phyloP scores from a whole-genome alignment of 2,329 filamentous ascomycete genomes.

The Apiospora marii region DNA sequence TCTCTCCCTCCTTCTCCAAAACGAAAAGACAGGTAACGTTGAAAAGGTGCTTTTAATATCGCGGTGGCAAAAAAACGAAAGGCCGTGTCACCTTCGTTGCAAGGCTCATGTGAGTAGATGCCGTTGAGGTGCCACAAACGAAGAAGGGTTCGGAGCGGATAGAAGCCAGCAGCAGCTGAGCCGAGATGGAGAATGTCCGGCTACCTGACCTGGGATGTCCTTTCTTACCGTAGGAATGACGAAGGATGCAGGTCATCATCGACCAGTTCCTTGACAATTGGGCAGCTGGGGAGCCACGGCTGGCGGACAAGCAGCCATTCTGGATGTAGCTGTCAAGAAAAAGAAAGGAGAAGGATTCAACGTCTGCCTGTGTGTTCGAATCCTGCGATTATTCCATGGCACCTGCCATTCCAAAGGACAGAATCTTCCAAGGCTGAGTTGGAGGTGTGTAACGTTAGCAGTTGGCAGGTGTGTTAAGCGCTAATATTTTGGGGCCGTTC shows the following conservation, averaged over 20 bases:
- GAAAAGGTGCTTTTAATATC: not conserved
- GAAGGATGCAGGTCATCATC: not conserved
- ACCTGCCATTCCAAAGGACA: not conserved
- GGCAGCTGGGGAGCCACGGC: not conserved
- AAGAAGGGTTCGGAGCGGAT: not conserved
- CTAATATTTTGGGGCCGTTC: not conserved
- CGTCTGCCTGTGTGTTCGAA: not conserved
- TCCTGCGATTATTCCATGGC: not conserved
- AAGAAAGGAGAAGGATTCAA: not conserved
- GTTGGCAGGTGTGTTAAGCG: not conserved
- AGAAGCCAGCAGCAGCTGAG: not conserved
- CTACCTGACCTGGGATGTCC: not conserved
- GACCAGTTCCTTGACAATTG: not conserved
- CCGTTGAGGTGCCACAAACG: not conserved
- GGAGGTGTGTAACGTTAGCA: constrained; percentile 4
- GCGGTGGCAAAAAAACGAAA: not conserved
- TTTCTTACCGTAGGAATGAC: not conserved
- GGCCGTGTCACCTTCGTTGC: not conserved
- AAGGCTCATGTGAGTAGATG: not conserved
- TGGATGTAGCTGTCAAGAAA: not conserved
- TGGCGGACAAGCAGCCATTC: not conserved
- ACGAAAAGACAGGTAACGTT: constrained; percentile 12
- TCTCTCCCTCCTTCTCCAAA: not conserved
- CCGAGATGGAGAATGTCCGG: not conserved
- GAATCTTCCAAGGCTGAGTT: not conserved